These are phyloP conservation scores for Diaporthe capsici DNA, from an alignment of 2,329 filamentous ascomycete species.

Conservation along the genomic window DNA sequence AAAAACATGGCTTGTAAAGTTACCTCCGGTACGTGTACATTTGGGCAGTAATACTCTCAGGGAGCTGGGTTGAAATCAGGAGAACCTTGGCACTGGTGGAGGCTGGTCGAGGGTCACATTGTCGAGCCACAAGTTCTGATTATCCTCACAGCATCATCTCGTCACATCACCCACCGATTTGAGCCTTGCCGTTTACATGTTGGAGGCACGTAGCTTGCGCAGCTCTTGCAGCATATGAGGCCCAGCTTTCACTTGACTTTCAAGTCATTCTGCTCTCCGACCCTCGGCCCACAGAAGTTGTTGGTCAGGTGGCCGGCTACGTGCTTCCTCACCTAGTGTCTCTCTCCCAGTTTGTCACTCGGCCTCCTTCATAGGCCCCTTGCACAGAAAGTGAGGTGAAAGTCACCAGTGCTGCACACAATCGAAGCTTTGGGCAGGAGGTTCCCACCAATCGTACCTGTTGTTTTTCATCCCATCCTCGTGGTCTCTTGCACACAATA, in stretches of 20 bases:
- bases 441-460: not conserved
- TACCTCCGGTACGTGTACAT: not conserved
- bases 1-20: not conserved
- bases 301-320: too few species aligned
- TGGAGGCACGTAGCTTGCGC: not conserved
- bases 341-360: not conserved
- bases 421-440: not conserved
- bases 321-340: not conserved
- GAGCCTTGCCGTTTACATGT: not conserved
- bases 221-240: not conserved
- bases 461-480: slow-evolving; percentile 14
- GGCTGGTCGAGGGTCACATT: not conserved
- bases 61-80: not conserved
- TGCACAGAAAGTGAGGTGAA: not conserved
- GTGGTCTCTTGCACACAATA: slow-evolving; percentile 1
- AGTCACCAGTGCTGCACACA: not conserved
- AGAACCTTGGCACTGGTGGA: not conserved
- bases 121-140: not conserved
- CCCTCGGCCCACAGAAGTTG: not conserved
- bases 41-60: slow-evolving; percentile 2
- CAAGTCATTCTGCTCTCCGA: not conserved
- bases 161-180: too few species aligned
- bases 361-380: not conserved
- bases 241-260: not conserved
- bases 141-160: not conserved